These are phyloP conservation scores for Emiliania huxleyi DNA, from an alignment of 78 protist species.

Conservation along the genomic window DNA sequence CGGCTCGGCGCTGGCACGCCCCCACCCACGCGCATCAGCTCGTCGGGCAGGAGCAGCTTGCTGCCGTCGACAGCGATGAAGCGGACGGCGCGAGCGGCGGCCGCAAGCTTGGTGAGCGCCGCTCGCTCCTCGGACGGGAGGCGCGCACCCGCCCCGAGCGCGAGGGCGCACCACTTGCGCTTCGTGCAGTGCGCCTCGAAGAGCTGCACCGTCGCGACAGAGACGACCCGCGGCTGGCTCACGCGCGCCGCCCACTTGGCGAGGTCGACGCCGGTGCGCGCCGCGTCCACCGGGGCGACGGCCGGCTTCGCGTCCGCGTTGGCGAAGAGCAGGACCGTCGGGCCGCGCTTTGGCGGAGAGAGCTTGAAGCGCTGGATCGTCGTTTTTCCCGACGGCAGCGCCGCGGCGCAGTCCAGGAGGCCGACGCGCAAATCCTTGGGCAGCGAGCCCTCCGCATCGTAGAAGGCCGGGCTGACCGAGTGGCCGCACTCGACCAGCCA, in stretches of 20 bases:
- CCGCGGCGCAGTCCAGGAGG: not conserved
- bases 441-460: not conserved
- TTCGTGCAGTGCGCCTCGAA: not conserved
- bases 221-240: not conserved
- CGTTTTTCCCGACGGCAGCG: not conserved
- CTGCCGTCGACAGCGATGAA: not conserved
- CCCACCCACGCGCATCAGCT: not conserved
- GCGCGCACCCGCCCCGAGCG: not conserved
- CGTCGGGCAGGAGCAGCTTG: not conserved
- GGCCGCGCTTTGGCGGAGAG: no score
- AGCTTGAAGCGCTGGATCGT: constrained; percentile 10
- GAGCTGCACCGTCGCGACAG: not conserved
- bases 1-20: not conserved
- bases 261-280: not conserved
- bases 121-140: not conserved
- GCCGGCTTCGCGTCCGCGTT: not conserved
- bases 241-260: not conserved
- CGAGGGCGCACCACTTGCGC: not conserved
- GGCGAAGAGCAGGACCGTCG: not conserved
- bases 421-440: not conserved
- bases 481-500: not conserved
- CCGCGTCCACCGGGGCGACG: not conserved
- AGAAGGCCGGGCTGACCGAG: not conserved
- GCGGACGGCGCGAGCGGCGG: not conserved
- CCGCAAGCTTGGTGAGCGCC: not conserved